Percentiles rank a stretch among this genome's conserved stretches.
Evolutionary conservation across 2,329 filamentous ascomycete species (phyloP).

Genomic region (Metarhizium sp.): DNA sequence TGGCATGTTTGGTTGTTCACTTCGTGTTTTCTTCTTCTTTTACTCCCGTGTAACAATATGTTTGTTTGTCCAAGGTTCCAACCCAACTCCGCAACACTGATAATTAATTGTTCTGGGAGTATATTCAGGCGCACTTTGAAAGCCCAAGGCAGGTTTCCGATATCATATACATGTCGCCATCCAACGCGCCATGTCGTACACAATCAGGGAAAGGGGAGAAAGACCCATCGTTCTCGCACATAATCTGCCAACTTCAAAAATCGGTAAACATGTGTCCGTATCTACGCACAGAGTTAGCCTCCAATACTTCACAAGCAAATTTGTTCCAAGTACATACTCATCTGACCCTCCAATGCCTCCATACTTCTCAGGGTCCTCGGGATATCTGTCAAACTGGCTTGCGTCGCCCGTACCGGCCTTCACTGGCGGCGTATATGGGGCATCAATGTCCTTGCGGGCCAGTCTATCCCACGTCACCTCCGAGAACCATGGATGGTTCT

Average conservation of each 20-base stretch:
- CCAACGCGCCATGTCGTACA: neutral
- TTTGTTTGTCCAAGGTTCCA: neutral
- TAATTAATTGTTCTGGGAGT: neutral
- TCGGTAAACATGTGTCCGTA: slow-evolving; percentile 68
- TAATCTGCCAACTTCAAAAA: slow-evolving; percentile 40
- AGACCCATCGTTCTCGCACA: neutral
- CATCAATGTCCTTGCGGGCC: slow-evolving; percentile 93
- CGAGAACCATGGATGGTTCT: slow-evolving; percentile 91
- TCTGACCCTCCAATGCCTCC: slow-evolving; percentile 63
- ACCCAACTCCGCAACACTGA: neutral
- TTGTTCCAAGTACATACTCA: slow-evolving; percentile 51
- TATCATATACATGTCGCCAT: neutral
- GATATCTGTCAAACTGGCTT: slow-evolving; percentile 96
- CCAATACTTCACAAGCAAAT: neutral
- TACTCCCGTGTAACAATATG: neutral
- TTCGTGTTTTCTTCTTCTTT: neutral
- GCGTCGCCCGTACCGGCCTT: slow-evolving; percentile 90
- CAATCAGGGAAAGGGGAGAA: neutral
- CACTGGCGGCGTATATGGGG: slow-evolving; percentile 92
- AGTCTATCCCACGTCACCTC: slow-evolving; percentile 97
- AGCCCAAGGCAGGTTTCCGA: neutral
- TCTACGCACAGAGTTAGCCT: slow-evolving; percentile 30
- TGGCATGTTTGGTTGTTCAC: neutral
- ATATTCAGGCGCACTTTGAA: neutral
- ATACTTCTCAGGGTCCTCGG: slow-evolving; percentile 92